phyloP scores from a whole-genome alignment of 192 early-diverging fungal species.

The Backusella parvicylindrica region DNA sequence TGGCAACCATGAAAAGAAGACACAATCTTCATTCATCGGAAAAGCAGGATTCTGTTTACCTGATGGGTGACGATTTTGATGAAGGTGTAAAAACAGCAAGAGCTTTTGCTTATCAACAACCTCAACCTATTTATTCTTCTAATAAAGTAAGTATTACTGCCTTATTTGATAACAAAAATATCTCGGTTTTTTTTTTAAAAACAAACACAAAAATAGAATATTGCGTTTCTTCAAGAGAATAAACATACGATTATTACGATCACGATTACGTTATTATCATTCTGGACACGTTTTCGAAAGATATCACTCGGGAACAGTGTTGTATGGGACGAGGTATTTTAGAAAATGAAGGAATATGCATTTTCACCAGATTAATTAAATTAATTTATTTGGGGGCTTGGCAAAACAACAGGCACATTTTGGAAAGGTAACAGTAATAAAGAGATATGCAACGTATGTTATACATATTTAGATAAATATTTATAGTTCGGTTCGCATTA shows the following conservation, averaged over 20 bases:
- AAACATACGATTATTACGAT: constrained; percentile 45
- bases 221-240: constrained; percentile 46
- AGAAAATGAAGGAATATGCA: neutral
- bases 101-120: constrained; percentile 12
- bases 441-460: neutral
- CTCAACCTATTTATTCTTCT: constrained; percentile 34
- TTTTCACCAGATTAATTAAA: neutral
- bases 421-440: constrained; percentile 41
- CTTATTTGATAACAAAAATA: neutral
- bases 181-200: neutral
- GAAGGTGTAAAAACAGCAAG: constrained; percentile 18
- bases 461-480: neutral
- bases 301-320: constrained; percentile 58
- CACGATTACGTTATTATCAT: constrained; percentile 56
- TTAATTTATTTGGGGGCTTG: neutral
- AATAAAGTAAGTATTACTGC: constrained; percentile 46
- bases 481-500: constrained; percentile 91
- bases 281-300: constrained; percentile 63
- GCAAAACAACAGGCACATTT: constrained; percentile 51
- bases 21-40: constrained; percentile 10
- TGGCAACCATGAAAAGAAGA: constrained; percentile 33
- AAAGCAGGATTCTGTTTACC: neutral
- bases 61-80: neutral
- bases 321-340: constrained; percentile 60
- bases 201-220: constrained; percentile 7